These are phyloP conservation scores for Phytophthora pisi DNA, from an alignment of 352 stramenopile genomes.

Conservation along the genomic window DNA sequence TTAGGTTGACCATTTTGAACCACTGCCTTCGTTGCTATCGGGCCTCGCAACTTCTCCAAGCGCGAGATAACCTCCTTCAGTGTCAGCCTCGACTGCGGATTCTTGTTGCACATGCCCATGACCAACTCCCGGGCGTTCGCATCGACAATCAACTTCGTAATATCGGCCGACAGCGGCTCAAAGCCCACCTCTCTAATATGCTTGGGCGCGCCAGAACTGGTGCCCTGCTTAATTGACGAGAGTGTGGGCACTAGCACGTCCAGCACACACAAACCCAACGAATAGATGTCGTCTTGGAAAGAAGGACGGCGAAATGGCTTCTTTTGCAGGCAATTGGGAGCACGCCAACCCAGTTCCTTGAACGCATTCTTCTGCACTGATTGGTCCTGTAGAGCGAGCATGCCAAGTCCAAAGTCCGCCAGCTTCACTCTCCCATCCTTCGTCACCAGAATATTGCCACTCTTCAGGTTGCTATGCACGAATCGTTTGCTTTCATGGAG, in stretches of 20 bases:
- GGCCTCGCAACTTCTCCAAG: neutral
- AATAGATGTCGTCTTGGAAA: constrained; percentile 28
- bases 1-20: neutral
- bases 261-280: constrained; percentile 27
- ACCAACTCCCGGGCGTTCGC: constrained; percentile 4
- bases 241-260: constrained; percentile 12
- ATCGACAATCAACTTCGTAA: constrained; percentile 2
- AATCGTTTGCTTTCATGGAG: constrained; percentile 39
- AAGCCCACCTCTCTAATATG: constrained; percentile 15
- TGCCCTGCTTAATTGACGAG: neutral
- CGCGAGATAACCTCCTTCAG: constrained; percentile 12
- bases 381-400: constrained; percentile 22
- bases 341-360: constrained; percentile 21
- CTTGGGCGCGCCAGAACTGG: neutral
- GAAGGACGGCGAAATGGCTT: constrained; percentile 10
- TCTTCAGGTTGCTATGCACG: constrained; percentile 30
- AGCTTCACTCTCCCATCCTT: constrained; percentile 18
- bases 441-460: constrained; percentile 25
- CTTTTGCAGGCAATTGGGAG: constrained; percentile 11
- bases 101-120: constrained; percentile 14
- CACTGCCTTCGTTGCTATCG: neutral
- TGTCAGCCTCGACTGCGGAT: constrained; percentile 1
- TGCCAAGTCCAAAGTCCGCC: constrained; percentile 23
- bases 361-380: constrained; percentile 10
- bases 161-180: neutral